Evolutionary conservation across 192 early-diverging fungal genomes (phyloP).

Genomic region (Geosiphon pyriformis): DNA sequence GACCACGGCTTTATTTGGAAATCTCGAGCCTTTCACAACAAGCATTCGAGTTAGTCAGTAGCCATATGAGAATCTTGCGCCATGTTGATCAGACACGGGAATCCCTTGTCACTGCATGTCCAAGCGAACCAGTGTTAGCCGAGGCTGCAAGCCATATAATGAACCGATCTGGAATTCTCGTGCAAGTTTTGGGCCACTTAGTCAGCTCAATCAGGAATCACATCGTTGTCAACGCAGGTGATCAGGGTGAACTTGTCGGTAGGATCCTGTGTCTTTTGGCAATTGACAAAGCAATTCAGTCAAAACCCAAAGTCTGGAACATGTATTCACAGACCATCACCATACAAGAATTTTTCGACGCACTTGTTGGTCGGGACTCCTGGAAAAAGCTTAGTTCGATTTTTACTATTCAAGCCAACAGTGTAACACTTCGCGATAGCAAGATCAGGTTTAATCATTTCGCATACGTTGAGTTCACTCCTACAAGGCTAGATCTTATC

Average conservation of each 20-base stretch:
- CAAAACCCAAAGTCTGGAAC: not conserved
- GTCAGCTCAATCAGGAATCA: slow-evolving; percentile 11
- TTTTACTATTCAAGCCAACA: not conserved
- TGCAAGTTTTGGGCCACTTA: slow-evolving; percentile 6
- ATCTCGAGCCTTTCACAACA: slow-evolving; percentile 6
- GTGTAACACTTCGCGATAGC: slow-evolving; percentile 3
- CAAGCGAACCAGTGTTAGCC: slow-evolving; percentile 7
- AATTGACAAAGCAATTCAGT: slow-evolving; percentile 9
- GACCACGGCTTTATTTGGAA: slow-evolving; percentile 5
- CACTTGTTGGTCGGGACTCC: not conserved
- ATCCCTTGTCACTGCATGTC: slow-evolving; percentile 3
- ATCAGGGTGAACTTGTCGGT: slow-evolving; percentile 5
- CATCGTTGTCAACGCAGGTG: slow-evolving; percentile 7
- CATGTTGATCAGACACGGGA: slow-evolving; percentile 7
- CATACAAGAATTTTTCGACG: not conserved
- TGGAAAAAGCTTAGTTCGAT: not conserved
- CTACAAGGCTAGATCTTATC: slow-evolving; percentile 4
- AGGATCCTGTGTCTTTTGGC: slow-evolving; percentile 5
- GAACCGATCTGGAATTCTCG: not conserved
- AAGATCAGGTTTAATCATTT: slow-evolving; percentile 7
- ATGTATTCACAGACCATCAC: slow-evolving; percentile 2
- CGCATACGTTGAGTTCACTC: not conserved
- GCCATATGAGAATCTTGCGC: slow-evolving; percentile 7
- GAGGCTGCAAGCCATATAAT: slow-evolving; percentile 6
- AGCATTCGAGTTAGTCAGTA: slow-evolving; percentile 8